These are phyloP conservation scores for Alternaria conjuncta DNA, from an alignment of 2,329 filamentous ascomycete genomes.

Conservation along the genomic window DNA sequence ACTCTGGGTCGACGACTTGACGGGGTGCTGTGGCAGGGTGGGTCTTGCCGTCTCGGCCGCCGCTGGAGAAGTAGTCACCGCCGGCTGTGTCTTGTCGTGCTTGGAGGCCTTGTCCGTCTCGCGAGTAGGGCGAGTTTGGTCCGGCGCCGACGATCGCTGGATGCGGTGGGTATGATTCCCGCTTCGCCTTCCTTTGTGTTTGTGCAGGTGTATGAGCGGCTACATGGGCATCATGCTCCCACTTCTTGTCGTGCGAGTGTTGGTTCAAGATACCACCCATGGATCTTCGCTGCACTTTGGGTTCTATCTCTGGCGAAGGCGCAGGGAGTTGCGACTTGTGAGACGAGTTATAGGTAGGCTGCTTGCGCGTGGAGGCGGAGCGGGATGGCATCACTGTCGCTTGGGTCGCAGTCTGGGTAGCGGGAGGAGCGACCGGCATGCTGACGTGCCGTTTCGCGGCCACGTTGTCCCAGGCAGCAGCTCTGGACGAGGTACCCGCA, in stretches of 20 bases:
- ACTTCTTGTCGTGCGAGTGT: constrained; percentile 29
- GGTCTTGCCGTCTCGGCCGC: constrained; percentile 24
- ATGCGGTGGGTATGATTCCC: constrained; percentile 44
- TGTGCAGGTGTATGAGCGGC: constrained; percentile 32
- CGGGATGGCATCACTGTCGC: constrained; percentile 28
- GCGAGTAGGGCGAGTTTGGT: constrained; percentile 41
- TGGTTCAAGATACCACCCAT: constrained; percentile 46
- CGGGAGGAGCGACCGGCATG: constrained; percentile 31
- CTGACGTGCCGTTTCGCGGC: constrained; percentile 34
- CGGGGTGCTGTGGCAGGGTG: constrained; percentile 12
- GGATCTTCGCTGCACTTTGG: constrained; percentile 33
- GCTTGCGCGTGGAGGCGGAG: constrained; percentile 28
- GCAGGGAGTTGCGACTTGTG: constrained; percentile 43
- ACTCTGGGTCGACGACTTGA: constrained; percentile 12
- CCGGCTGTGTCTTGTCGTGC: constrained; percentile 35
- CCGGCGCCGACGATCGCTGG: constrained; percentile 46
- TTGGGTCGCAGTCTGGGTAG: constrained; percentile 18
- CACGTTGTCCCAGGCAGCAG: constrained; percentile 33
- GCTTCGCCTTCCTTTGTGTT: constrained; percentile 27
- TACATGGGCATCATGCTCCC: constrained; percentile 42
- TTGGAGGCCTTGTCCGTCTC: constrained; percentile 35
- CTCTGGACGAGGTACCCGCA: constrained; percentile 10
- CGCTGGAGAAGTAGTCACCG: constrained; percentile 39
- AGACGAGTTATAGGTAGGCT: constrained; percentile 42
- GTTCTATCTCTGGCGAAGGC: constrained; percentile 18